A percentile compares a stretch with the other conserved stretches of the same genome.
Evolutionary conservation across 2,329 filamentous ascomycete species (phyloP).

Genomic region (Pestalotiopsis sp.): DNA sequence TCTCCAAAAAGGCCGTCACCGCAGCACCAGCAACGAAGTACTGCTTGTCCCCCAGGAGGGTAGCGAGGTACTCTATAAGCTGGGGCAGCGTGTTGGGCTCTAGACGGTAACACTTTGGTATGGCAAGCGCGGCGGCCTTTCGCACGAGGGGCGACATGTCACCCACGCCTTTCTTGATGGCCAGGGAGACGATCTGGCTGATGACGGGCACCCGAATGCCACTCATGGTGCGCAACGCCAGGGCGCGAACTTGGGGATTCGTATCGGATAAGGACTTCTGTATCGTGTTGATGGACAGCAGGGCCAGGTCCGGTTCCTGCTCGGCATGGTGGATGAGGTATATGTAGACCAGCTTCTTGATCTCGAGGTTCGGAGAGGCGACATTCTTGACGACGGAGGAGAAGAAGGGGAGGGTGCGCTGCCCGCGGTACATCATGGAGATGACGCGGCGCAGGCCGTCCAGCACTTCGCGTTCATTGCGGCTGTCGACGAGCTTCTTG

Average conservation of each 20-base stretch:
- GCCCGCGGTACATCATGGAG: conserved; percentile 91
- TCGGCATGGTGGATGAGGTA: conserved; percentile 97
- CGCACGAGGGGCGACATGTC: conserved; percentile 96
- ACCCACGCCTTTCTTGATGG: conserved; percentile 89
- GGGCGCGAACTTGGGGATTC: conserved; percentile 86
- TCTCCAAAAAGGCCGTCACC: conserved; percentile 83
- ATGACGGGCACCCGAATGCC: conserved; percentile 97
- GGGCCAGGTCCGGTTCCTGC: conserved; percentile 89
- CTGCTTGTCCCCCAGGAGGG: conserved; percentile 84
- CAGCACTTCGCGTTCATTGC: conserved; percentile 88
- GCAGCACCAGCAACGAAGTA: conserved; percentile 97
- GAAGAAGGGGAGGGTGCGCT: conserved; percentile 90
- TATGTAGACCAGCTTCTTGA: conserved; percentile 98
- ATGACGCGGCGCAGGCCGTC: conserved; percentile 90
- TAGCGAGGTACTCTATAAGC: conserved; percentile 78
- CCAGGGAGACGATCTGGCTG: conserved; percentile 93
- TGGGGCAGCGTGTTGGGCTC: conserved; percentile 86
- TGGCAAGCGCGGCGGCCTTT: conserved; percentile 88
- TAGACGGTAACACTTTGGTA: conserved; percentile 92
- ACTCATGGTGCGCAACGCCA: conserved; percentile 95
- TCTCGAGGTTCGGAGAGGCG: conserved; percentile 88
- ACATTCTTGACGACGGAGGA: conserved; percentile 99
- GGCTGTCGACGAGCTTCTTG: conserved; percentile 92
- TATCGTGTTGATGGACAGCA: conserved; percentile 97
- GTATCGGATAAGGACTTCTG: conserved; percentile 95